Percentiles rank a stretch among this genome's conserved stretches.
phyloP scores from a whole-genome alignment of 2,329 filamentous ascomycete species.

The Cryphonectria radicalis region DNA sequence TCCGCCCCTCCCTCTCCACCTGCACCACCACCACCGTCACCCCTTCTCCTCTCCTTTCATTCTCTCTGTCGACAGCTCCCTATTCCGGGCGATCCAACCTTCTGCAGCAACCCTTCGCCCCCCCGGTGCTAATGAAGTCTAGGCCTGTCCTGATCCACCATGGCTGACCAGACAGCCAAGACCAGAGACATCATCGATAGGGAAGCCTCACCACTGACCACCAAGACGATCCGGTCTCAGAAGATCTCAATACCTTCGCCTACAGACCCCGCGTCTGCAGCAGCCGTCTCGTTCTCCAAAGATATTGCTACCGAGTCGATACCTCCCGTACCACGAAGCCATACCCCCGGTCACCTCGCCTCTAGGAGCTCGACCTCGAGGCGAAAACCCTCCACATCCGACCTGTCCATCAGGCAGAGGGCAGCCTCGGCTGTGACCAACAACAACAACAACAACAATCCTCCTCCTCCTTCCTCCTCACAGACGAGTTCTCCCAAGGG shows the following conservation, averaged over 20 bases:
- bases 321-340: conserved; percentile 55
- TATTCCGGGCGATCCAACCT: not conserved
- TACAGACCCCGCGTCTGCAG: conserved; percentile 33
- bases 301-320: conserved; percentile 36
- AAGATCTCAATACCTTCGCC: conserved; percentile 51
- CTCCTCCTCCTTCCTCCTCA: conserved; percentile 34
- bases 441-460: conserved; percentile 3
- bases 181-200: conserved; percentile 30
- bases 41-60: not conserved
- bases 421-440: conserved; percentile 52
- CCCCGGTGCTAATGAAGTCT: conserved; percentile 24
- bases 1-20: not conserved
- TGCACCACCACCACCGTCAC: not conserved
- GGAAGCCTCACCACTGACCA: conserved; percentile 44
- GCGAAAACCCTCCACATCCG: conserved; percentile 50
- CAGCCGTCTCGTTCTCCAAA: conserved; percentile 33
- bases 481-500: conserved; percentile 29
- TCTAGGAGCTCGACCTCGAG: conserved; percentile 59
- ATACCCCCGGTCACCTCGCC: conserved; percentile 65
- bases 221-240: conserved; percentile 56
- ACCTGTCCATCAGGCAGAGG: conserved; percentile 58
- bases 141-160: conserved; percentile 39
- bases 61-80: not conserved
- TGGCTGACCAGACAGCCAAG: conserved; percentile 48
- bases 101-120: conserved; percentile 3